Percentiles rank a stretch among this genome's conserved stretches.
phyloP scores from a whole-genome alignment of 176 grass and related monocot species.

The Bonia amplexicaulis region DNA sequence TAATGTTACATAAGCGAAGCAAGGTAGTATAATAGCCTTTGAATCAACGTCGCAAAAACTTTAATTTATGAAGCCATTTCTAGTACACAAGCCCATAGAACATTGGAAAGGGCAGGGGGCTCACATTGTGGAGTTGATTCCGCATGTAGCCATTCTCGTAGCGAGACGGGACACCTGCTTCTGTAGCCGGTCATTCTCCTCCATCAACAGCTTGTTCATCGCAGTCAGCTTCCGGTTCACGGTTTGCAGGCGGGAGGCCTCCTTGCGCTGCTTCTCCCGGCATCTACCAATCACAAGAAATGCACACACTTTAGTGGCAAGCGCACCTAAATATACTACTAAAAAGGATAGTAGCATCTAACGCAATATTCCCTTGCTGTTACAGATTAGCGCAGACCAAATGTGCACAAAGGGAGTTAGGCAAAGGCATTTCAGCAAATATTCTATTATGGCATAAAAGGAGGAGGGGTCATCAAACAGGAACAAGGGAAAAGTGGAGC shows the following conservation, averaged over 20 bases:
- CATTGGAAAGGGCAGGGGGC: background rate
- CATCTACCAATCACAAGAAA: slow-evolving; percentile 52
- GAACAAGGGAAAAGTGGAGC: slow-evolving; percentile 18
- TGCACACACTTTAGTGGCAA: background rate
- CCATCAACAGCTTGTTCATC: slow-evolving; percentile 98
- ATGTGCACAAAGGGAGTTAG: slow-evolving; percentile 3
- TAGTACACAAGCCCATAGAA: background rate
- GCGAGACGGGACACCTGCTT: slow-evolving; percentile 90
- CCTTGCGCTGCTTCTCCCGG: slow-evolving; percentile 98
- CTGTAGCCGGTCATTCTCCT: slow-evolving; percentile 96
- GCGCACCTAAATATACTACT: background rate
- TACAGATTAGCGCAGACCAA: slow-evolving; percentile 10
- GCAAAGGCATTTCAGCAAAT: slow-evolving; percentile 18
- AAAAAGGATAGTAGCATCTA: slow-evolving; percentile 2
- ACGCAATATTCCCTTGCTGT: background rate
- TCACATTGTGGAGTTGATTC: slow-evolving; percentile 74
- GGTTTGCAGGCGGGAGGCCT: slow-evolving; percentile 86
- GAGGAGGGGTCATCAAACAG: slow-evolving; percentile 8
- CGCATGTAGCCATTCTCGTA: slow-evolving; percentile 70
- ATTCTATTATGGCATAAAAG: background rate
- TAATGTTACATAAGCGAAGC: background rate
- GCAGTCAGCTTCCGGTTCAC: slow-evolving; percentile 91
- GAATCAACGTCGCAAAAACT: background rate
- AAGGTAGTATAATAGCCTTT: background rate
- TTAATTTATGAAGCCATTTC: background rate